Base-by-base conservation (phyloP, 2,329 filamentous ascomycete genomes). In the Zymoseptoria crescenta region DNA sequence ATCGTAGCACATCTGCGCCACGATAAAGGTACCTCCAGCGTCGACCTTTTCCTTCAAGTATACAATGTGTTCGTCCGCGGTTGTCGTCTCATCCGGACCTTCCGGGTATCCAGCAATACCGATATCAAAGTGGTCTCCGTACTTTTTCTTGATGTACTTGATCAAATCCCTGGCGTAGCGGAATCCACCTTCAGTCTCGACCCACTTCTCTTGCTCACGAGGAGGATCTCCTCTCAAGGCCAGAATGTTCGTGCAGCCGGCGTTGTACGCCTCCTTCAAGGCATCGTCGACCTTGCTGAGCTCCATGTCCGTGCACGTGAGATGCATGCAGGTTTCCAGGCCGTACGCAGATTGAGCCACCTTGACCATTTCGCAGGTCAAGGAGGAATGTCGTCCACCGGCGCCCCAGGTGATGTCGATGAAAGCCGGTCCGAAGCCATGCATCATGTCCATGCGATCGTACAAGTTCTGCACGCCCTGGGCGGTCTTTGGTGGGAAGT, bases 1-100 rank as follows among this genome's bases (percentile, higher is more conserved):
- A 70, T 99, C 93, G 79, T 99, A 99, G 77, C 97, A 97, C 94
- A 99, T 99, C 77, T 99, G 94, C 0, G 94, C 97, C 56, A 99
- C 89, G 64, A 99, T 89, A 73, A 97, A 99, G 6, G 88, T 87
- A 62, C 88, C 92, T 55, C 94, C 94, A 60, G 90, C 89, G 72
- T 99, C 94, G 35, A 97, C 87, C 79, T 99, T 99, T 75, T 97
- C 89, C 78, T 97, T 97, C 70, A 99, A 77, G 74, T 97, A 94
- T 64, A 94, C 87, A 64, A 99, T 84, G 69, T 99, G 81, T 61
- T 84, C 76, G 52, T 96, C 91, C 56, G 91, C 87, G 69, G 96
- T 86, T 68, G 89, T 85, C 73, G 96, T 91, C 74, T 97, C 94
- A 69, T 99, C 94, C 68, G 87, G 91, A 35, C 94, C 93, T 77